A percentile compares a stretch with the other conserved stretches of the same genome.
These are phyloP conservation scores for Alnus glutinosa DNA, from an alignment of 306 rosid species.

Conservation along the genomic window DNA sequence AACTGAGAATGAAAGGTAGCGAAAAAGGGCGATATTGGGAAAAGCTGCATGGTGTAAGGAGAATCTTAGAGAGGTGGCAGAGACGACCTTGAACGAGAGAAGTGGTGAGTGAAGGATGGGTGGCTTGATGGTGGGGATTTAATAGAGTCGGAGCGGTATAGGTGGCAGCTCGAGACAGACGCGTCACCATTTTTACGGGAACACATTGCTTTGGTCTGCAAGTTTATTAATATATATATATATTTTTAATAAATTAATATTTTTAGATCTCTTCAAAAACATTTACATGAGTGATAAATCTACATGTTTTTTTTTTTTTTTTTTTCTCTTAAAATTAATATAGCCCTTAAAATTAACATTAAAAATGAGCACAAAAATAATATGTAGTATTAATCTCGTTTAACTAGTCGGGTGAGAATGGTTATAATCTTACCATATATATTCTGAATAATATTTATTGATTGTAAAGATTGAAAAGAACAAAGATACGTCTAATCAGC, in stretches of 20 bases:
- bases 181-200: slow-evolving; percentile 35
- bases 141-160: slow-evolving; percentile 38
- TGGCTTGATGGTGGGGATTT: slow-evolving; percentile 23
- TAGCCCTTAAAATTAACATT: too few relatives aligned
- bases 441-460: too few relatives aligned
- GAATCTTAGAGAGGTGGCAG: slow-evolving; percentile 21
- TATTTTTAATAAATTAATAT: not conserved
- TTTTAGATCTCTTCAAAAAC: too few relatives aligned
- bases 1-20: not conserved
- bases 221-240: not conserved
- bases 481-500: too few relatives aligned
- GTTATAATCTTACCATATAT: too few relatives aligned
- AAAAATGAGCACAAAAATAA: too few relatives aligned
- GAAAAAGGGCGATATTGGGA: slow-evolving; percentile 2
- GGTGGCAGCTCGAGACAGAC: slow-evolving; percentile 40
- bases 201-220: slow-evolving; percentile 29
- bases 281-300: too few relatives aligned
- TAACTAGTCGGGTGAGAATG: too few relatives aligned
- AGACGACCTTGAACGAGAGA: slow-evolving; percentile 11
- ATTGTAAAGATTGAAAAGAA: too few relatives aligned
- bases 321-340: too few relatives aligned
- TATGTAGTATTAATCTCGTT: too few relatives aligned
- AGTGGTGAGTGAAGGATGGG: slow-evolving; percentile 18
- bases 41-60: slow-evolving; percentile 43
- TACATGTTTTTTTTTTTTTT: too few relatives aligned